Base-by-base conservation (phyloP, 768 basidiomycete genomes). In the Leccinum fibrillosum region DNA sequence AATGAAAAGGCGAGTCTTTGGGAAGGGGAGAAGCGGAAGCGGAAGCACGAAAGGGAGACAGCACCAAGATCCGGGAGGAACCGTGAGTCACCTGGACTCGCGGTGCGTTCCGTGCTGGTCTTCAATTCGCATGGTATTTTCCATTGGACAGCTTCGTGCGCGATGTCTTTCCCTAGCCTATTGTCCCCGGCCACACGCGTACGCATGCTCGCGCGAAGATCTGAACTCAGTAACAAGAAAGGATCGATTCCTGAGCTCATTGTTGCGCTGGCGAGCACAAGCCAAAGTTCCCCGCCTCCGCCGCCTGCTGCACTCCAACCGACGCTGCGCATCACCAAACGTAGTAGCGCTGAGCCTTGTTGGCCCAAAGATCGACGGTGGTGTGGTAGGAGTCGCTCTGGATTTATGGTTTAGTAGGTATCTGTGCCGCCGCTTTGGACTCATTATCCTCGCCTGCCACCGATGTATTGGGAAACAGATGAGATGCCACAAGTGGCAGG, bases 301-400 rank as follows among this genome's bases (percentile, higher is more conserved):
- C n/a, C 84, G 4, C 71, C 78, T 4, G 77, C 80, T 2, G 84
- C 82, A 0, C 76, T 90, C 61, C 85, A 86, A 51, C 81, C 85
- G 9, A 69, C 80, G 8, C 77, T 89, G 64, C 84, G 84, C n/a
- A 90, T 91, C 55, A 79, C 90, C 12, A 91, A 90, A 69, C 84
- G 89, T 37, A 15, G 35, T 37, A 37, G 11, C 35, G 6, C 6
- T 15, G 2, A 37, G 8, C 35, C 35, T 15, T 35, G 13, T 13
- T 35, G 0, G 10, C 35, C 35, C 35, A 35, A 35, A 7, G 13
- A 2, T 35, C 1, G 5, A 35, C 35, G 15, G 13, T 15, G 34
- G 13, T 35, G 15, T 15, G 13, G 8, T 26, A 25, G 25, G 25
- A 26, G 26, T 26, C 26, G 6, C 7, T 26, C 13, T 2, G 34